phyloP scores from a whole-genome alignment of 2,329 filamentous ascomycete genomes.

The Stemphylium beticola region DNA sequence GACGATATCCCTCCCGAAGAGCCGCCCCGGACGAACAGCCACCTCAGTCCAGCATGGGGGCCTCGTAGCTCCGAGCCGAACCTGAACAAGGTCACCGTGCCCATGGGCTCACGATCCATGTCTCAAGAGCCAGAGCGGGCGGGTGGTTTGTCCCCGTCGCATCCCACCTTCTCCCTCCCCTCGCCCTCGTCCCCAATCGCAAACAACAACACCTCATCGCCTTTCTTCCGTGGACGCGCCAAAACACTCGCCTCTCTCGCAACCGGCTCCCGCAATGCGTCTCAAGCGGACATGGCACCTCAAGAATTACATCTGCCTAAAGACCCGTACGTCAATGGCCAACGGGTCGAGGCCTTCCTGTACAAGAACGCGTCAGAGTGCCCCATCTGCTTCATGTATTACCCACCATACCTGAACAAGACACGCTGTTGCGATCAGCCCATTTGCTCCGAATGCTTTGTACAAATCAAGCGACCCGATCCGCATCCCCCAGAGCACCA shows the following conservation, averaged over 20 bases:
- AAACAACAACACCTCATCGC: conserved; percentile 49
- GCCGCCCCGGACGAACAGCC: conserved; percentile 54
- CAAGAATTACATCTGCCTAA: conserved; percentile 80
- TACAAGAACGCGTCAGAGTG: conserved; percentile 93
- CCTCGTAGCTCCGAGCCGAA: conserved; percentile 64
- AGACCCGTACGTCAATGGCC: conserved; percentile 92
- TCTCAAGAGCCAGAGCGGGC: conserved; percentile 79
- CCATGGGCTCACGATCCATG: conserved; percentile 76
- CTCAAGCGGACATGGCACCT: conserved; percentile 73
- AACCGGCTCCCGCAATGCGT: conserved; percentile 75
- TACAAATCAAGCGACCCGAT: conserved; percentile 95
- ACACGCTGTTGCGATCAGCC: conserved; percentile 95
- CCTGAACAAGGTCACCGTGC: conserved; percentile 76
- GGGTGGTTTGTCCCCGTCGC: conserved; percentile 63
- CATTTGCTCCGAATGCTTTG: conserved; percentile 98
- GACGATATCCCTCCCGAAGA: conserved; percentile 81
- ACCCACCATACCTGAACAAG: conserved; percentile 91
- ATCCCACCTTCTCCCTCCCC: conserved; percentile 66
- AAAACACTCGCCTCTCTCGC: conserved; percentile 88
- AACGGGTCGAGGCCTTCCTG: conserved; percentile 87
- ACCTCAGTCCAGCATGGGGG: conserved; percentile 45
- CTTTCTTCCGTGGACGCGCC: conserved; percentile 78
- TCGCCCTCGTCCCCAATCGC: conserved; percentile 63
- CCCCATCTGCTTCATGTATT: conserved; percentile 95
- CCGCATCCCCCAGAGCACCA: conserved; percentile 86